These are phyloP conservation scores for Sonneratia caseolaris DNA, from an alignment of 345 rosid genomes.

Conservation along the genomic window DNA sequence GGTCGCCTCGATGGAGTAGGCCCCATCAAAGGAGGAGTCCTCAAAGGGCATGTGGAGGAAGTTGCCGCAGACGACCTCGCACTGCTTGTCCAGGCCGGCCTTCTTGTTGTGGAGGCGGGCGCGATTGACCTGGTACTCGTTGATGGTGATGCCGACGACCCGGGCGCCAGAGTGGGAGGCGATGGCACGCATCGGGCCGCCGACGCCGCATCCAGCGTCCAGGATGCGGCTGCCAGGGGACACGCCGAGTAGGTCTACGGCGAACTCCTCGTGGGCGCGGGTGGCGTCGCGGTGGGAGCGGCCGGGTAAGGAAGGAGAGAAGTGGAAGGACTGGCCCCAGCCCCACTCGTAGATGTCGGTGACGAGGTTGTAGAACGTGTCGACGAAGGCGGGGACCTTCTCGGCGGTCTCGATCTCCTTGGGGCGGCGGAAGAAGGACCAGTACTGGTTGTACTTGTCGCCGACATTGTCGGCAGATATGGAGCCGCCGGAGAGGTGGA, in stretches of 20 bases:
- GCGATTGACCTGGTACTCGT: conserved; percentile 88
- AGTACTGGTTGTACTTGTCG: conserved; percentile 73
- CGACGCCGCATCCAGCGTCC: conserved; percentile 93
- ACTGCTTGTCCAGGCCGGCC: conserved; percentile 63
- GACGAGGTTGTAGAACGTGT: conserved; percentile 84
- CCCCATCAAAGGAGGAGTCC: conserved; percentile 78
- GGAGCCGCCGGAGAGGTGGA: conserved; percentile 93
- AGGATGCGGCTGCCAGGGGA: conserved; percentile 50
- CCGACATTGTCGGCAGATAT: conserved; percentile 77
- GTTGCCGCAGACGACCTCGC: conserved; percentile 85
- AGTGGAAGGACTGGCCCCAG: conserved; percentile 98
- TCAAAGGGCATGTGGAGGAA: conserved; percentile 87
- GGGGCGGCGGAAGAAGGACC: conserved; percentile 91
- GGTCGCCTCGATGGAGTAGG: conserved; percentile 93
- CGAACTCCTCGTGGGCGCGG: conserved; percentile 79
- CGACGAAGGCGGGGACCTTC: conserved; percentile 83
- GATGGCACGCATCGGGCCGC: conserved; percentile 99
- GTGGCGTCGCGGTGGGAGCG: conserved; percentile 81
- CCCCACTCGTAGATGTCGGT: conserved; percentile 99
- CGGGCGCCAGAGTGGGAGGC: conserved; percentile 79
- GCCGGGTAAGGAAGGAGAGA: conserved; percentile 73
- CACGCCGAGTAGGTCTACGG: conserved; percentile 65
- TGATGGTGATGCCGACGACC: conserved; percentile 88
- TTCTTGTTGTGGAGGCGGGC: conserved; percentile 82
- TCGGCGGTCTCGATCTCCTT: conserved; percentile 80